Percentiles rank a stretch among this genome's conserved stretches.
Evolutionary conservation across 192 early-diverging fungal species (phyloP).

Genomic region (Umbelopsis ramanniana): DNA sequence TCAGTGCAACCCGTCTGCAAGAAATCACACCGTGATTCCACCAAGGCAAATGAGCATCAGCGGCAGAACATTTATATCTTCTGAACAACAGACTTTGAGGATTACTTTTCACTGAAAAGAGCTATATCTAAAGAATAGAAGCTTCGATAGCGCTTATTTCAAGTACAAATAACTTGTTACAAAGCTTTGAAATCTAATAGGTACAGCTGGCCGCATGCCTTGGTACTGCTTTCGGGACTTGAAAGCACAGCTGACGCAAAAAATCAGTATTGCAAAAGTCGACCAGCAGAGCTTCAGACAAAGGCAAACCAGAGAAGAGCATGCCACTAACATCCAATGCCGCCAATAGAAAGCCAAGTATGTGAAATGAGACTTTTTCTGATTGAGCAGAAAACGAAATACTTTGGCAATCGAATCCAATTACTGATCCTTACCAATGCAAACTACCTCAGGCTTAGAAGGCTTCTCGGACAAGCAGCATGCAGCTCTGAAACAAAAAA

Average conservation of each 20-base stretch:
- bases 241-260: background rate
- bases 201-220: too few species aligned
- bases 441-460: slow-evolving; percentile 23
- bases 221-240: too few species aligned
- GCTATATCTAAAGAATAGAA: too few species aligned
- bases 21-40: too few species aligned
- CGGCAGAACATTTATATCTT: too few species aligned
- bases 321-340: slow-evolving; percentile 16
- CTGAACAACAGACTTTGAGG: too few species aligned
- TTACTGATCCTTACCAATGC: background rate
- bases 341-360: slow-evolving; percentile 11
- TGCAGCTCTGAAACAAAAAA: slow-evolving; percentile 31
- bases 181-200: too few species aligned
- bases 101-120: too few species aligned
- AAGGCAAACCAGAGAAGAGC: background rate
- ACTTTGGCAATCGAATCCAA: background rate
- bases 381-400: background rate
- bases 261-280: background rate
- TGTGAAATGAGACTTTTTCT: background rate
- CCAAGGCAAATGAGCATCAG: too few species aligned
- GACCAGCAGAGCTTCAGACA: background rate
- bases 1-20: too few species aligned
- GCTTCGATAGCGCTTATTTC: too few species aligned
- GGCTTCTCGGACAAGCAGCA: slow-evolving; percentile 45
- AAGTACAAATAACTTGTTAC: too few species aligned